Base-by-base conservation (phyloP, 768 basidiomycete species). In the Trametes cinnabarina region DNA sequence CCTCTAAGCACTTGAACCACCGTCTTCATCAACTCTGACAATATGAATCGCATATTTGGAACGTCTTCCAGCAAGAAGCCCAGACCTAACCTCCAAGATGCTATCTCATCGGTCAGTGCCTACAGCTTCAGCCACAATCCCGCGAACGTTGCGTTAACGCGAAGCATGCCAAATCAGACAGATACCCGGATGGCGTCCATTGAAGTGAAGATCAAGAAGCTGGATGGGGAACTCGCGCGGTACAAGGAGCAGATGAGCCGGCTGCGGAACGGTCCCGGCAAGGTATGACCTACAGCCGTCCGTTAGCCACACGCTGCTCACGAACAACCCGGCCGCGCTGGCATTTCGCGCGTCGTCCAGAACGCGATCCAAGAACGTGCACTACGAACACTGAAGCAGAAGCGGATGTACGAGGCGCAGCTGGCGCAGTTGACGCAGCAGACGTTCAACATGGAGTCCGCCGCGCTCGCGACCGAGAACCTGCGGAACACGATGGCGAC, bases 401-500 rank as follows among this genome's bases (percentile, higher is more conserved):
- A 93, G 79, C 82, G 85, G 74, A 87, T 98, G 92, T 96, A 96
- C 74, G 97, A 99, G 71, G 80, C 79, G 14, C 97, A 99, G 71
- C 82, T 98, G 37, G 80, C 85, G 9, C 94, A 97, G 72, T 80
- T 99, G 15, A 79, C 89, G 26, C 97, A 98, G 70, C 97, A 98
- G 72, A 88, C 92, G 22, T 98, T 93, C 78, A 98, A 99, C 74
- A 98, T 98, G 91, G 95, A 99, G 76, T 94, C 91, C 53, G 90
- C 95, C 12, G 84, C 90, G 14, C 85, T 98, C 67, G 87, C 92
- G 9, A 98, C 96, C n/a, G 97, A 98, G 76, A 98, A 98, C 73
- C 73, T 98, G 66, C 86, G 93, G 63, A 98, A 98, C 71, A 98
- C 97, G 66, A 98, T 99, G 96, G 96, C 93, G 12, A 98, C 97